phyloP scores from a whole-genome alignment of 2,329 filamentous ascomycete genomes.

The Malbranchea cinnamomea region DNA sequence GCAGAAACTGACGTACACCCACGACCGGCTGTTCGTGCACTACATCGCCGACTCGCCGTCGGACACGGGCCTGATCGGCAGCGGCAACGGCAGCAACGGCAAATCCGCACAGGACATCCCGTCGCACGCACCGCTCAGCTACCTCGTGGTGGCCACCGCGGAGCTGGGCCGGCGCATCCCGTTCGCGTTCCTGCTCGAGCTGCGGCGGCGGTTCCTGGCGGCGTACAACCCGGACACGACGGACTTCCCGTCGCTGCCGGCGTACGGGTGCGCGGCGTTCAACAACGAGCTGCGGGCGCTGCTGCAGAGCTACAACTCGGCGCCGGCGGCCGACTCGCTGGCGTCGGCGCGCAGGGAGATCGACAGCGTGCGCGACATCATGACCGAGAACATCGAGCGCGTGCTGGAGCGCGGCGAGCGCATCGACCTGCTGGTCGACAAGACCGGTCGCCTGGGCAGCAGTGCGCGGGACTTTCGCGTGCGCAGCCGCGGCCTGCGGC shows the following conservation, averaged over 20 bases:
- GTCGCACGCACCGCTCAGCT: slow-evolving; percentile 70
- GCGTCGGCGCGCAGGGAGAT: slow-evolving; percentile 76
- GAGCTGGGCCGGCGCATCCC: slow-evolving; percentile 74
- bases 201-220: slow-evolving; percentile 72
- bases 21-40: slow-evolving; percentile 85
- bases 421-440: slow-evolving; percentile 86
- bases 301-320: slow-evolving; percentile 74
- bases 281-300: slow-evolving; percentile 62
- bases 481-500: slow-evolving; percentile 67
- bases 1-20: slow-evolving; percentile 87
- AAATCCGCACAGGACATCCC: slow-evolving; percentile 34
- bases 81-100: too few relatives aligned
- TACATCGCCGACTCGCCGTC: slow-evolving; percentile 78
- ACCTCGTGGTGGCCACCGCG: slow-evolving; percentile 73
- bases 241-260: slow-evolving; percentile 63
- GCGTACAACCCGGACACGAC: slow-evolving; percentile 51
- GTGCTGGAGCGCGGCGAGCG: slow-evolving; percentile 81
- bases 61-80: slow-evolving; percentile 32
- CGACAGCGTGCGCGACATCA: slow-evolving; percentile 79
- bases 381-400: slow-evolving; percentile 90
- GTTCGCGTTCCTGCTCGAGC: slow-evolving; percentile 82
- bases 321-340: slow-evolving; percentile 65
- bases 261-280: slow-evolving; percentile 82
- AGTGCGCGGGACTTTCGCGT: slow-evolving; percentile 84
- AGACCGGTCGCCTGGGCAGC: slow-evolving; percentile 82